phyloP scores from a whole-genome alignment of 495 filamentous ascomycete species.

The Neurospora sp. region DNA sequence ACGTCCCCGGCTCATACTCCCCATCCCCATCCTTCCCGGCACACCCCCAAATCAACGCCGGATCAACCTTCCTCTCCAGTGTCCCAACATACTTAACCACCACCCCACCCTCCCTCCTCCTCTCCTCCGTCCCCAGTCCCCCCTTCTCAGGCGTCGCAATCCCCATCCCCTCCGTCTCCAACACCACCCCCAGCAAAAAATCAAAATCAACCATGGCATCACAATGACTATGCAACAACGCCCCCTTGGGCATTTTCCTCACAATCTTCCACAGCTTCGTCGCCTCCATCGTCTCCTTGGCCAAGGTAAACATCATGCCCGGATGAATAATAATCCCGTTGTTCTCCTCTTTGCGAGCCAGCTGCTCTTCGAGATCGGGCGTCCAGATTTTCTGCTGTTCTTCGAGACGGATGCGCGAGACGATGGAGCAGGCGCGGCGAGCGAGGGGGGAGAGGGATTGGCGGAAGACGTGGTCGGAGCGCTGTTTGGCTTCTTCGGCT shows the following conservation, averaged over 20 bases:
- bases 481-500: constrained; percentile 64
- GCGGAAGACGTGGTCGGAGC: constrained; percentile 51
- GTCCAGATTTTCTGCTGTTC: constrained; percentile 65
- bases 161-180: constrained; percentile 66
- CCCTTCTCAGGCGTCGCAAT: constrained; percentile 40
- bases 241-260: constrained; percentile 79
- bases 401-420: constrained; percentile 62
- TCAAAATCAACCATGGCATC: constrained; percentile 85
- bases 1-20: constrained; percentile 43
- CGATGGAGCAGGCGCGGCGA: constrained; percentile 63
- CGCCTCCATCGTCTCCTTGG: constrained; percentile 67
- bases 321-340: constrained; percentile 54
- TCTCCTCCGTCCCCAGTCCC: constrained; percentile 38
- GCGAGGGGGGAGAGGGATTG: constrained; percentile 32
- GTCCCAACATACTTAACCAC: background rate
- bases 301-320: constrained; percentile 80
- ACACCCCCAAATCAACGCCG: background rate
- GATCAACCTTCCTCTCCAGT: background rate
- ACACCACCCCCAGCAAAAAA: constrained; percentile 58
- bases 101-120: constrained; percentile 36
- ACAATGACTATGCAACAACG: constrained; percentile 77
- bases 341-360: constrained; percentile 38
- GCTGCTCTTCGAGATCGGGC: constrained; percentile 51
- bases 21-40: background rate
- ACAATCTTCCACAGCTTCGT: constrained; percentile 82